These are phyloP conservation scores for Tylopilus rubrobrunneus DNA, from an alignment of 768 basidiomycete species.

Conservation along the genomic window DNA sequence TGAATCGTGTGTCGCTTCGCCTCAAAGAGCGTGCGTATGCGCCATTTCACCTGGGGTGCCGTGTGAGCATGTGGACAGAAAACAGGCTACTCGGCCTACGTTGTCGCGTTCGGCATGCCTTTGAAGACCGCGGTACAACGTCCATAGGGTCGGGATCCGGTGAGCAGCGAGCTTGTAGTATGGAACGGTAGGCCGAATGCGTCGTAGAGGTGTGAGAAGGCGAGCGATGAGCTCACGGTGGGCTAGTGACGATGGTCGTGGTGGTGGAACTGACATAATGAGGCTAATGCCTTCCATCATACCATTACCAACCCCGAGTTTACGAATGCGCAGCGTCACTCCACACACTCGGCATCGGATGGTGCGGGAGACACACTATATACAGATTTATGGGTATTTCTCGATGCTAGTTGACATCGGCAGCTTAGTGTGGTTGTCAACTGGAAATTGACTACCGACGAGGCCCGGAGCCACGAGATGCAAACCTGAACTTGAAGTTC, in stretches of 20 bases:
- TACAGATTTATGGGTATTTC: no score
- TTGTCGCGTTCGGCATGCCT: constrained; percentile 49
- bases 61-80: neutral
- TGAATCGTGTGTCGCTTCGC: constrained; percentile 51
- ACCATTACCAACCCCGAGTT: no score
- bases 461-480: no score
- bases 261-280: constrained; percentile 19
- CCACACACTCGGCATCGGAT: no score
- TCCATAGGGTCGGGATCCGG: constrained; percentile 73
- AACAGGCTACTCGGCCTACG: constrained; percentile 36
- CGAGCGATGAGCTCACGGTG: constrained; percentile 48
- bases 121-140: constrained; percentile 68
- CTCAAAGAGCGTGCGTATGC: constrained; percentile 53
- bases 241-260: constrained; percentile 35
- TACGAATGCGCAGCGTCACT: no score
- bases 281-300: no score
- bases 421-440: no score
- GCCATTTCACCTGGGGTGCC: constrained; percentile 50
- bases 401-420: no score
- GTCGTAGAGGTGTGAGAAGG: constrained; percentile 54
- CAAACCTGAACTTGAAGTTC: no score
- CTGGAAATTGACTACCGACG: no score
- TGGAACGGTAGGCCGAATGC: constrained; percentile 56
- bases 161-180: constrained; percentile 72
- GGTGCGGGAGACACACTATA: no score